Evolutionary conservation across 2,329 filamentous ascomycete species (phyloP).

Genomic region (Aspergillus latus): DNA sequence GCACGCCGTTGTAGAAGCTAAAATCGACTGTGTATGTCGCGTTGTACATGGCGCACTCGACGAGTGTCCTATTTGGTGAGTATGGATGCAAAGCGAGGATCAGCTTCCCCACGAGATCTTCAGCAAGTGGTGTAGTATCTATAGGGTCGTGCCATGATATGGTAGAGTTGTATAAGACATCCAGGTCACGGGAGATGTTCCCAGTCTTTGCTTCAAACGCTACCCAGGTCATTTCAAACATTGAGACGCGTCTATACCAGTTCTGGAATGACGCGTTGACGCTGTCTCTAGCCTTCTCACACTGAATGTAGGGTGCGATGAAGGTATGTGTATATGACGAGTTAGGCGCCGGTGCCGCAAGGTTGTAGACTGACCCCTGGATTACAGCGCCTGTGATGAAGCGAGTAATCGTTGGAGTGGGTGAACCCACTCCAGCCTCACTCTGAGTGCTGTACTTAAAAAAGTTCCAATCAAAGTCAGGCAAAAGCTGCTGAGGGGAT

Average conservation of each 20-base stretch:
- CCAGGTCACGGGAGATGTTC: neutral
- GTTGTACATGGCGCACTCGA: slow-evolving; percentile 11
- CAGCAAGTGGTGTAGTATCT: too few relatives aligned
- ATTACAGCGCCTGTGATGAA: neutral
- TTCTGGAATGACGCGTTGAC: neutral
- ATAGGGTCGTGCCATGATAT: too few relatives aligned
- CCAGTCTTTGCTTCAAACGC: neutral
- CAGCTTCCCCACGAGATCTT: neutral
- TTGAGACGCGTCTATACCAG: neutral
- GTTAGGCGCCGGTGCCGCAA: slow-evolving; percentile 3
- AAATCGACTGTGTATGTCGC: slow-evolving; percentile 4
- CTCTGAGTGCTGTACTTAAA: neutral
- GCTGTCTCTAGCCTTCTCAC: neutral
- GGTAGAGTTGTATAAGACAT: neutral
- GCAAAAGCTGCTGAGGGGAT: neutral
- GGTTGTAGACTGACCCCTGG: neutral
- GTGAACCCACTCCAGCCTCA: neutral
- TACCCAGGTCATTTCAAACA: too few relatives aligned
- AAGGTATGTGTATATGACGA: slow-evolving; percentile 1
- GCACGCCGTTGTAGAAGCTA: neutral
- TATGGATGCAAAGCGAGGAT: neutral
- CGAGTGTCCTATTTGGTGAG: neutral
- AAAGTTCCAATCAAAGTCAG: neutral
- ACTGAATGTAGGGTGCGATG: neutral
- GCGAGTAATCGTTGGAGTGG: neutral